These are phyloP conservation scores for Backusella parvicylindrica DNA, from an alignment of 192 early-diverging fungal species.

Conservation along the genomic window DNA sequence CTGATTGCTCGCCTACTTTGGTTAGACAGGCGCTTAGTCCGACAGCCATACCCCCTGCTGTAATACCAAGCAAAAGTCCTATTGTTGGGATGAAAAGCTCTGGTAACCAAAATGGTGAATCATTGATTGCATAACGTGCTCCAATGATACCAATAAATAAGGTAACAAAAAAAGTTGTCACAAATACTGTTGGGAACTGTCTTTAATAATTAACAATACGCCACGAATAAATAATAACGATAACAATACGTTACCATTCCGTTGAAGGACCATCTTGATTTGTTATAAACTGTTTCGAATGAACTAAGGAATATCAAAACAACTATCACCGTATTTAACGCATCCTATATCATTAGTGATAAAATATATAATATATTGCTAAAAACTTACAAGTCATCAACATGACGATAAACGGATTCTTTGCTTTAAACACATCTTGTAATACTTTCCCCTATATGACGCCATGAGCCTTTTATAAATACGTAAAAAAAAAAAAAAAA, in stretches of 20 bases:
- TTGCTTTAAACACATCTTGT: slow-evolving; percentile 64
- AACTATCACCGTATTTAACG: slow-evolving; percentile 22
- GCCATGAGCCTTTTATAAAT: not conserved
- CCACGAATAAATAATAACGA: not conserved
- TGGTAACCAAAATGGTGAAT: slow-evolving; percentile 65
- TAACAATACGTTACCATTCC: slow-evolving; percentile 57
- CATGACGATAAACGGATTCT: slow-evolving; percentile 57
- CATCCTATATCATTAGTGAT: not conserved
- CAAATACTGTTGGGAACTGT: slow-evolving; percentile 43
- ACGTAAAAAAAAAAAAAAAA: not conserved
- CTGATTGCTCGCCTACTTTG: slow-evolving; percentile 37
- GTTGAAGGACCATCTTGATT: slow-evolving; percentile 57
- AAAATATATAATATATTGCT: not conserved
- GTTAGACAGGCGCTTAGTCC: slow-evolving; percentile 56
- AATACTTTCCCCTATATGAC: slow-evolving; percentile 53
- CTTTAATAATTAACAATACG: not conserved
- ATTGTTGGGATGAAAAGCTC: slow-evolving; percentile 80
- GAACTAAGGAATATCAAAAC: slow-evolving; percentile 58
- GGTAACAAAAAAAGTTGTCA: slow-evolving; percentile 46
- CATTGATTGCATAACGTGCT: slow-evolving; percentile 67
- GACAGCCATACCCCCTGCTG: slow-evolving; percentile 66
- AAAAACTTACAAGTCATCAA: slow-evolving; percentile 51
- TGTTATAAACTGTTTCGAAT: slow-evolving; percentile 68
- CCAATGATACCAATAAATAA: slow-evolving; percentile 56
- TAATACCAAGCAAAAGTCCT: slow-evolving; percentile 83